Evolutionary conservation across 108 stramenopile species (phyloP), one percentile per base, ranked within the genome.

Genomic region (Phaeodactylum tricornutum): DNA sequence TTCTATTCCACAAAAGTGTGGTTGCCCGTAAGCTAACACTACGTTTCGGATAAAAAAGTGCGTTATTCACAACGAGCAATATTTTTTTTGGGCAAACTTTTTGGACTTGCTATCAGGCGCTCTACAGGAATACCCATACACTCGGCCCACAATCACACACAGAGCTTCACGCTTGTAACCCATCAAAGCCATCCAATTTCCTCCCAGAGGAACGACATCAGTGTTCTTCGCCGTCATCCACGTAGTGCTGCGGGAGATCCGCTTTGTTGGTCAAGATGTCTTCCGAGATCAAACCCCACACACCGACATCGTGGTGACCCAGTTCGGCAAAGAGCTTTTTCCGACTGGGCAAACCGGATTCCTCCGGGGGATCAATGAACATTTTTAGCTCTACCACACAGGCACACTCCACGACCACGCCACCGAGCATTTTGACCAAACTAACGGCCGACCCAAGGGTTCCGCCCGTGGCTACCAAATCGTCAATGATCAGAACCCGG

Each of bases 381-480:
- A 86, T 72, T 54, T 92, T 92, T n/a, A 92, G 55, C 62, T 92
- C 91, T 39, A 92, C 91, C 7, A 92, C 86, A 52, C 91, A 92
- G 0, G 83, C 85, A 67, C 90, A 87, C 66, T 87, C 90, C 15
- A 92, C 90, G 8, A 87, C 85, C 8, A 35, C 71, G 11, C 83
- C 85, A 0, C 67, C 77, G 33, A 81, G 57, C 69, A 74, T 64
- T 56, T 92, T 79, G 3, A 92, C 84, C 34, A 85, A 56, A 15
- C 62, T 56, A 56, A 92, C 75, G 11, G 84, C 82, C 38, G 74
- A 74, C 8, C 59, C 49, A 32, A 89, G 59, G n/a, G 96, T 98
- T 20, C 97, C 97, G 19, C 97, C 97, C 4, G 97, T 98, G 2
- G 97, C 97, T 6, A 98, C 94, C 52, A 98, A 68, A 58, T 98